A percentile compares a stretch with the other conserved stretches of the same genome.
Conservation (phyloP, 257 asterid genomes). For the Gentiana macrophylla region DNA sequence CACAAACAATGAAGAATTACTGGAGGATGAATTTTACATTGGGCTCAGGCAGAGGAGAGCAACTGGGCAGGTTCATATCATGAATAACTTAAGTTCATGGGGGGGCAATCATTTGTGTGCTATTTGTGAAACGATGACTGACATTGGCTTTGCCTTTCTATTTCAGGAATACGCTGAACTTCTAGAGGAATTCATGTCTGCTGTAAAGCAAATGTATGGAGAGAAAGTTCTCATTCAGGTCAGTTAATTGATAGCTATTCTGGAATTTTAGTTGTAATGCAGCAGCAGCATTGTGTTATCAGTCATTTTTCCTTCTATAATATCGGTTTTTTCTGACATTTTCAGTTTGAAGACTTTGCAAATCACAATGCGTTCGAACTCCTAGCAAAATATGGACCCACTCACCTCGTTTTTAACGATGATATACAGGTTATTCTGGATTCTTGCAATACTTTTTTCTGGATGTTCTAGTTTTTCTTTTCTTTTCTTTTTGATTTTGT, state of each 20-base stretch:
- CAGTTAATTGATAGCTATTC: constrained; percentile 1
- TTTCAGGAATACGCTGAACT: constrained; percentile 81
- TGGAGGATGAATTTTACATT: constrained; percentile 83
- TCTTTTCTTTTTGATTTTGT: background rate
- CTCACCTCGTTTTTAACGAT: constrained; percentile 90
- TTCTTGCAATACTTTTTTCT: background rate
- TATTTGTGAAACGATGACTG: too few species aligned
- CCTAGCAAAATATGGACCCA: constrained; percentile 75
- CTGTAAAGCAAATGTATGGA: constrained; percentile 86
- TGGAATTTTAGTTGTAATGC: background rate
- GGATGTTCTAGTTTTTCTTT: background rate
- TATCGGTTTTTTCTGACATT: constrained; percentile 1
- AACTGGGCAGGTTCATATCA: constrained; percentile 64
- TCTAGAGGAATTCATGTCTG: constrained; percentile 73
- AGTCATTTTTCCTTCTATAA: background rate
- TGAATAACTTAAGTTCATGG: background rate
- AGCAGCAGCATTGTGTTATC: too few species aligned
- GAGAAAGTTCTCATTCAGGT: constrained; percentile 95
- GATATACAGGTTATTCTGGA: constrained; percentile 64
- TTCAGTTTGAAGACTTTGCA: constrained; percentile 96
- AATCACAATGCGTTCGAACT: constrained; percentile 97
- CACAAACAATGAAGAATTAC: constrained; percentile 68
- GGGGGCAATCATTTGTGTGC: too few species aligned
- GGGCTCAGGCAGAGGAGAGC: constrained; percentile 92
- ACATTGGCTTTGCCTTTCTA: background rate